These are phyloP conservation scores for Starmerella sirachaensis DNA, from an alignment of 805 yeast genomes.

Conservation along the genomic window DNA sequence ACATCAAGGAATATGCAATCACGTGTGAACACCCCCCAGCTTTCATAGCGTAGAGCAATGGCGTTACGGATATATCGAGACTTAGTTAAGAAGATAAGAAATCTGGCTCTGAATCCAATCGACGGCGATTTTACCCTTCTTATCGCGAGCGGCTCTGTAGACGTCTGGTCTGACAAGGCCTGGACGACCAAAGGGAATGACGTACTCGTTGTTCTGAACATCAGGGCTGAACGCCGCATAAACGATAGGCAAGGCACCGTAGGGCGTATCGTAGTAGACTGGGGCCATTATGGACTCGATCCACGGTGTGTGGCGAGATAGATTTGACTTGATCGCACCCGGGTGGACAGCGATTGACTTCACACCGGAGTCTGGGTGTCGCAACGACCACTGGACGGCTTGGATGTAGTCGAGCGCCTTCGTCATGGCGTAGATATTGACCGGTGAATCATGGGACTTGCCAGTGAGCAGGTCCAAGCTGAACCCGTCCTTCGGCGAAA, in stretches of 20 bases:
- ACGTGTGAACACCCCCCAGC: too few species aligned
- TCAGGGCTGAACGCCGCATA: constrained; percentile 35
- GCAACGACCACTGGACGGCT: constrained; percentile 29
- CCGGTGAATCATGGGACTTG: background rate
- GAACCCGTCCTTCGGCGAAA: constrained; percentile 28
- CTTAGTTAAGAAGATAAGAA: background rate
- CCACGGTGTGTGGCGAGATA: constrained; percentile 24
- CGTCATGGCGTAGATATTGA: constrained; percentile 32
- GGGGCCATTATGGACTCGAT: background rate
- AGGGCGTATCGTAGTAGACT: constrained; percentile 21
- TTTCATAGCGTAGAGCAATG: too few species aligned
- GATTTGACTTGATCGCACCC: constrained; percentile 31
- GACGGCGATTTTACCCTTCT: constrained; percentile 29
- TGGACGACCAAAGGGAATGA: constrained; percentile 35
- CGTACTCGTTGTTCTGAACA: constrained; percentile 29
- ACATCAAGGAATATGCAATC: too few species aligned
- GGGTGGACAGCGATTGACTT: constrained; percentile 34
- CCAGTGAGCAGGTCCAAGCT: constrained; percentile 29
- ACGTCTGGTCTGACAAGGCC: constrained; percentile 33
- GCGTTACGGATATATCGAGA: too few species aligned
- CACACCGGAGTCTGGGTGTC: constrained; percentile 27
- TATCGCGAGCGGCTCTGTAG: constrained; percentile 26
- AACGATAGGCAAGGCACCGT: constrained; percentile 37
- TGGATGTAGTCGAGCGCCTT: constrained; percentile 34
- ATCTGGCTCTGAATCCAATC: constrained; percentile 23